Evolutionary conservation across 139 green algal species (phyloP).

Genomic region (Tetradesmus lagerheimii): DNA sequence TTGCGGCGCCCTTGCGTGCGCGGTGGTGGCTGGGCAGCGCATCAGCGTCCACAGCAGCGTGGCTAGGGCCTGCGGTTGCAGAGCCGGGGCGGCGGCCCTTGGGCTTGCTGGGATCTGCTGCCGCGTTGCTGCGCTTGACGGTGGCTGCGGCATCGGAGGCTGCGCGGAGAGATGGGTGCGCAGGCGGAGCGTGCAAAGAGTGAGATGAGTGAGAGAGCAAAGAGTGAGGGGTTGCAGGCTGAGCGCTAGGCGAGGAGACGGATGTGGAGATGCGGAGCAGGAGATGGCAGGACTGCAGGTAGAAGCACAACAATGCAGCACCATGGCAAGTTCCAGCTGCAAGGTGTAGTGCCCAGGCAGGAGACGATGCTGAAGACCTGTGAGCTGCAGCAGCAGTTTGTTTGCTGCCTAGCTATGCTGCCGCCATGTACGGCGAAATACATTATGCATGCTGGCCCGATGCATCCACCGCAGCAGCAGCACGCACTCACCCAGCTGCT

Average conservation of each 20-base stretch:
- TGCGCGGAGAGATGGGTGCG: background rate
- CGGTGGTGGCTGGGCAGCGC: background rate
- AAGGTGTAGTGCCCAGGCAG: background rate
- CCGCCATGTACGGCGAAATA: too few relatives aligned
- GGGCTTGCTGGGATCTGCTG: background rate
- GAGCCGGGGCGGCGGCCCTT: background rate
- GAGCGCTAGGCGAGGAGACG: too few relatives aligned
- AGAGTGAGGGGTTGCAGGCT: too few relatives aligned
- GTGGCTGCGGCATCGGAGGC: background rate
- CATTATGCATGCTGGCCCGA: background rate
- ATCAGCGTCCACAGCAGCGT: background rate
- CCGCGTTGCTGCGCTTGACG: background rate
- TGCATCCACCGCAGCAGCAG: background rate
- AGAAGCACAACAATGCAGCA: too few relatives aligned
- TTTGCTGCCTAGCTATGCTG: background rate
- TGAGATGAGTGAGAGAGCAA: too few relatives aligned
- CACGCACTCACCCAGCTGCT: constrained; percentile 12
- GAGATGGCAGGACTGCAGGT: too few relatives aligned
- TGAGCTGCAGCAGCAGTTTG: background rate
- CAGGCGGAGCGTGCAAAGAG: background rate
- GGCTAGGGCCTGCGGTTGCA: background rate
- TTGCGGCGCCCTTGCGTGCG: background rate
- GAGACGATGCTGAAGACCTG: background rate
- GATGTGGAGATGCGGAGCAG: too few relatives aligned
- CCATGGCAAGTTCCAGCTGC: background rate